Percentiles rank a stretch among this genome's conserved stretches.
These are phyloP conservation scores for Pseudogymnoascus sp. DNA, from an alignment of 2,329 filamentous ascomycete species.

Conservation along the genomic window DNA sequence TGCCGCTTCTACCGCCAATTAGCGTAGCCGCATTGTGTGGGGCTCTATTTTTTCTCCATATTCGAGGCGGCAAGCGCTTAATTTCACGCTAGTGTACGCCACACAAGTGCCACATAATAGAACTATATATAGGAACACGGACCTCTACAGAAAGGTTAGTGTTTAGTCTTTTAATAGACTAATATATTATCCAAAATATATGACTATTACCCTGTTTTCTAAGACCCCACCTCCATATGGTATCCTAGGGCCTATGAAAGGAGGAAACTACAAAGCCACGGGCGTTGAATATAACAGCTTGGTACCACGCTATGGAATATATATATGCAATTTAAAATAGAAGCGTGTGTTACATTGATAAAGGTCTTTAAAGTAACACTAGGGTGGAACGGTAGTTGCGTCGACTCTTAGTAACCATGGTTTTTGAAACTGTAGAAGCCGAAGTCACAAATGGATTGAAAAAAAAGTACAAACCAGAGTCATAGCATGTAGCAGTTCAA, in stretches of 20 bases:
- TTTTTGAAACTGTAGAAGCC: not conserved
- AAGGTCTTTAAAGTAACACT: not conserved
- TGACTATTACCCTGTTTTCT: not conserved
- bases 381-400: not conserved
- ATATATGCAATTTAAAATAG: not conserved
- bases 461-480: not conserved
- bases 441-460: not conserved
- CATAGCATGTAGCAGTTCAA: not conserved
- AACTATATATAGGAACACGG: conserved; percentile 3
- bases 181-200: not conserved
- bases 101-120: not conserved
- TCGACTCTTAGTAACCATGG: not conserved
- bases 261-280: not conserved
- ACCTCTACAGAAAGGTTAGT: not conserved
- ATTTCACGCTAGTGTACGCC: not conserved
- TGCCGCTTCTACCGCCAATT: not conserved
- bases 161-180: not conserved
- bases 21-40: not conserved
- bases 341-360: not conserved
- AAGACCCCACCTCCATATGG: not conserved
- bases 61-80: conserved; percentile 2
- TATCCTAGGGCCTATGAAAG: not conserved
- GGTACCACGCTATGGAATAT: not conserved
- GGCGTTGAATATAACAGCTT: not conserved
- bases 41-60: not conserved